Conservation (phyloP, 495 filamentous ascomycete species). For the Paragyromitra xinjiangensis region DNA sequence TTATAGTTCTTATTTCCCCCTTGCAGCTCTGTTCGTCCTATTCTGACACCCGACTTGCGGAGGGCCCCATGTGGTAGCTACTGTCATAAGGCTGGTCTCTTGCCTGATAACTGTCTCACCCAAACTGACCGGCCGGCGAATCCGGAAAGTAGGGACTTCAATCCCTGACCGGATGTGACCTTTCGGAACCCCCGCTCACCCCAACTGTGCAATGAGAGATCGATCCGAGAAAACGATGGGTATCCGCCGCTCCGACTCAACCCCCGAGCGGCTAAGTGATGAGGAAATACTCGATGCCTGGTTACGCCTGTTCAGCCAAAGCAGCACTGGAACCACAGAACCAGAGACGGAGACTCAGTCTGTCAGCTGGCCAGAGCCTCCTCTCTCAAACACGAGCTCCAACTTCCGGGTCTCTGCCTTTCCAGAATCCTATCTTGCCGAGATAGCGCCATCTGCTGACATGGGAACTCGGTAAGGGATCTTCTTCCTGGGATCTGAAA, state of each 20-base stretch:
- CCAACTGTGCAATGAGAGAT: conserved; percentile 15
- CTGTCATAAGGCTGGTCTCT: neutral
- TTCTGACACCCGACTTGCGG: neutral
- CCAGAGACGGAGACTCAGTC: neutral
- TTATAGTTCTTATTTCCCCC: neutral
- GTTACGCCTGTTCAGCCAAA: conserved; percentile 14
- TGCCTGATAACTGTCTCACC: conserved; percentile 23
- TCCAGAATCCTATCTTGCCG: conserved; percentile 29
- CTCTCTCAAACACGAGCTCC: conserved; percentile 30
- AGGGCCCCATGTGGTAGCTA: neutral
- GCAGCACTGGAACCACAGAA: neutral
- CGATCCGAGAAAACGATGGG: conserved; percentile 33
- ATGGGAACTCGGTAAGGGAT: conserved; percentile 42
- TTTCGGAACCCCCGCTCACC: conserved; percentile 35
- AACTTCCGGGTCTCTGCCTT: conserved; percentile 27
- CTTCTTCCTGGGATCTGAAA: conserved; percentile 15
- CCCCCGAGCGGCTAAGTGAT: neutral
- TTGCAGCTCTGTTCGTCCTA: neutral
- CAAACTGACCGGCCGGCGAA: conserved; percentile 21
- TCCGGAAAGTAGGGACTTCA: conserved; percentile 19
- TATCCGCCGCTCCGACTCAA: conserved; percentile 24
- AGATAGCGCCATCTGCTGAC: conserved; percentile 22
- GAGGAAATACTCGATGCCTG: neutral
- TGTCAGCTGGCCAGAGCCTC: conserved; percentile 27
- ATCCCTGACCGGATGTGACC: conserved; percentile 32